Conservation (phyloP, 306 rosid genomes). For the Prunus persica region Prunus_persica_NCBIv2 NC_034012.1:4847501-4848000, state of each 20-base stretch:
- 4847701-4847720: not conserved
- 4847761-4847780: not conserved
- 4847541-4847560: too few species aligned
- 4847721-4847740: not conserved
- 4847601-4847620: not conserved
- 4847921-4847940: too few species aligned
- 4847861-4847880: not conserved
- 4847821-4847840: not conserved
- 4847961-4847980: not conserved
- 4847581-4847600: too few species aligned
- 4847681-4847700: not conserved
- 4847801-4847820: not conserved
- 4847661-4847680: not conserved
- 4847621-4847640: not conserved
- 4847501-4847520: too few species aligned
- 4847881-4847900: not conserved
- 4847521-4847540: too few species aligned
- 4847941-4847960: not conserved
- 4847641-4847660: not conserved
- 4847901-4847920: not conserved
- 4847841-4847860: not conserved
- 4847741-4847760: not conserved
- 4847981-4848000: not conserved
- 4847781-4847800: not conserved
- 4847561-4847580: too few species aligned